phyloP scores from a whole-genome alignment of 2,329 filamentous ascomycete species.

The Fusarium robinianum region DNA sequence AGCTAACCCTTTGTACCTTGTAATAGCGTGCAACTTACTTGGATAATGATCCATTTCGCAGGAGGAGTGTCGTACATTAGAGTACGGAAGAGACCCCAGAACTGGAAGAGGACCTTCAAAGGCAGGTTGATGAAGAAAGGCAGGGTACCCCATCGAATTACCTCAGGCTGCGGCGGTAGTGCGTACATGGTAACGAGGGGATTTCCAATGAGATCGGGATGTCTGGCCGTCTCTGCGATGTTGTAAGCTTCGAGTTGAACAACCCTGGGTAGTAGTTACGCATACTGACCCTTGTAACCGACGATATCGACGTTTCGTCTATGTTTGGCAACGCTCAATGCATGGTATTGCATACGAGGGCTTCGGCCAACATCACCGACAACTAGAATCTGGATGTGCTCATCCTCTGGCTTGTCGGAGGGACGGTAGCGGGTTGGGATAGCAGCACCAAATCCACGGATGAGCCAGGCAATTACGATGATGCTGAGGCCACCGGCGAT shows the following conservation, averaged over 20 bases:
- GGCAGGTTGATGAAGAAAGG: slow-evolving; percentile 80
- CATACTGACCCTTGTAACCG: slow-evolving; percentile 75
- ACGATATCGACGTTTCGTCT: slow-evolving; percentile 82
- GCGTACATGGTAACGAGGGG: slow-evolving; percentile 72
- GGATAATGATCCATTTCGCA: slow-evolving; percentile 82
- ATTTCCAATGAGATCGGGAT: slow-evolving; percentile 74
- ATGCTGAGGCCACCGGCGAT: slow-evolving; percentile 43
- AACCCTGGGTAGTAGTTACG: neutral
- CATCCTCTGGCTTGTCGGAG: slow-evolving; percentile 43
- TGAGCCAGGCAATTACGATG: slow-evolving; percentile 37
- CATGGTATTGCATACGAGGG: slow-evolving; percentile 98
- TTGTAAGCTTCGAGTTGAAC: slow-evolving; percentile 9
- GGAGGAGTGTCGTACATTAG: slow-evolving; percentile 77
- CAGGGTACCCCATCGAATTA: slow-evolving; percentile 69
- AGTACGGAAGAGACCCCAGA: slow-evolving; percentile 69
- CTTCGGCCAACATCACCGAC: slow-evolving; percentile 94
- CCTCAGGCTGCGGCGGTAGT: slow-evolving; percentile 67
- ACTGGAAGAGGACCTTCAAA: slow-evolving; percentile 84
- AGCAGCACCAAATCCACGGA: slow-evolving; percentile 26
- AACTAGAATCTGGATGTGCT: slow-evolving; percentile 78
- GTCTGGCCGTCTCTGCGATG: slow-evolving; percentile 72
- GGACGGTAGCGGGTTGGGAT: slow-evolving; percentile 45
- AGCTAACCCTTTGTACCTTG: too few relatives aligned
- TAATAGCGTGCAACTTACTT: slow-evolving; percentile 51
- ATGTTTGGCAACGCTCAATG: slow-evolving; percentile 83